Conservation (phyloP, 306 rosid genomes). For the Cicer chorassanicum region DNA sequence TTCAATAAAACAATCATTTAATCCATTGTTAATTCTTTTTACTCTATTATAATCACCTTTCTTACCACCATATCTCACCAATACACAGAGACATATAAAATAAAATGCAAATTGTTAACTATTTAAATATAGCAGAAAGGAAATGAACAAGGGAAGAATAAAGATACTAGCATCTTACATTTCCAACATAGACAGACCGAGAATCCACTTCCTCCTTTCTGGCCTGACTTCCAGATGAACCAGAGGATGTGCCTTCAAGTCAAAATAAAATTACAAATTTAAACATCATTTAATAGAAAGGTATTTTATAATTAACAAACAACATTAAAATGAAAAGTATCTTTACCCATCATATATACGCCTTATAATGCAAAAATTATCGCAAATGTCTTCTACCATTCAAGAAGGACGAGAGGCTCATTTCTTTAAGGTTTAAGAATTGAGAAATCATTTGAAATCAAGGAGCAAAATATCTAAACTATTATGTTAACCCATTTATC, state of each 20-base stretch:
- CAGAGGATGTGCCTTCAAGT: conserved; percentile 47
- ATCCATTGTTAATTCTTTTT: too few species aligned
- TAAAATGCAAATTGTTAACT: conserved; percentile 5
- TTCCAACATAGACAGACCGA: conserved; percentile 80
- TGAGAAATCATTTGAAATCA: conserved; percentile 3
- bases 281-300: conserved; percentile 1
- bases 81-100: background rate
- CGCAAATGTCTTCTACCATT: background rate
- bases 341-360: background rate
- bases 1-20: too few species aligned
- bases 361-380: background rate
- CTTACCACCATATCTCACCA: background rate
- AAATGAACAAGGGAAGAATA: conserved; percentile 12
- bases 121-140: background rate
- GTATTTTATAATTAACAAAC: background rate
- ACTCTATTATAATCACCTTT: too few species aligned
- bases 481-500: background rate
- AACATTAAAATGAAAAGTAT: conserved; percentile 19
- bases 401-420: background rate
- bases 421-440: background rate
- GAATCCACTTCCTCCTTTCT: conserved; percentile 80
- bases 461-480: conserved; percentile 3
- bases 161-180: conserved; percentile 61
- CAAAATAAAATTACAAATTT: conserved; percentile 28
- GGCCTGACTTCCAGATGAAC: conserved; percentile 70